Conservation (phyloP, 2,329 filamentous ascomycete genomes). For the Diplodia seriata region DNA sequence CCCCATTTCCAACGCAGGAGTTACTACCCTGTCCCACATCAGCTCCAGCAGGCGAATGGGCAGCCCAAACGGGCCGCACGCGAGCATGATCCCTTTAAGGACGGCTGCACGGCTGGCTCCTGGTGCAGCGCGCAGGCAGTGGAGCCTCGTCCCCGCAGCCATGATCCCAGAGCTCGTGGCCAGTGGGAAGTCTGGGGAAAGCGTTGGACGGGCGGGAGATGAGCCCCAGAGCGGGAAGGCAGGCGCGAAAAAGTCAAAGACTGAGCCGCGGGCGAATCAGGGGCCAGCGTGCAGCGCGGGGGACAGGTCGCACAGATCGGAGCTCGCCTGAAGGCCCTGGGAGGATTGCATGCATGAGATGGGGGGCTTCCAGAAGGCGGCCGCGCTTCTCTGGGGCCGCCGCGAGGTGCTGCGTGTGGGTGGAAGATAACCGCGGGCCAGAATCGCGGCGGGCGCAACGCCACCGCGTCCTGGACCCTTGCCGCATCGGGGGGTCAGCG, state of each 20-base stretch:
- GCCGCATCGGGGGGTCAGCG: constrained; percentile 19
- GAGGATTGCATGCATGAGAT: constrained; percentile 17
- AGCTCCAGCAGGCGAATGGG: not conserved
- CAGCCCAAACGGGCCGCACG: not conserved
- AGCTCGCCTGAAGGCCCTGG: constrained; percentile 8
- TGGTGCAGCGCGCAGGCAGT: constrained; percentile 5
- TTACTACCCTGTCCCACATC: constrained; percentile 9
- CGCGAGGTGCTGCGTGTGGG: not conserved
- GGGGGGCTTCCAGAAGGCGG: constrained; percentile 25
- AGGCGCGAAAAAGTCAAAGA: not conserved
- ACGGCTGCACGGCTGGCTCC: not conserved
- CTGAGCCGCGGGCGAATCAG: constrained; percentile 11
- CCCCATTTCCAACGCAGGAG: constrained; percentile 3
- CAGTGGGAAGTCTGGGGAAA: constrained; percentile 17
- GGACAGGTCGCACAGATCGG: not conserved
- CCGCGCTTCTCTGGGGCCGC: constrained; percentile 4
- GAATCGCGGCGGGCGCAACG: constrained; percentile 22
- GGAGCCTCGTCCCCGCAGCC: constrained; percentile 19
- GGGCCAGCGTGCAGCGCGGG: not conserved
- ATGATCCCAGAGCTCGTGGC: constrained; percentile 8
- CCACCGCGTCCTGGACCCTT: not conserved
- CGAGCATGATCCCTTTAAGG: constrained; percentile 18
- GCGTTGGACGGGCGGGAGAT: not conserved
- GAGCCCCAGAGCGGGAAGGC: not conserved
- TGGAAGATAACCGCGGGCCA: constrained; percentile 24